Evolutionary conservation across 2,329 filamentous ascomycete genomes (phyloP).

Genomic region (Phialemoniopsis sp.): DNA sequence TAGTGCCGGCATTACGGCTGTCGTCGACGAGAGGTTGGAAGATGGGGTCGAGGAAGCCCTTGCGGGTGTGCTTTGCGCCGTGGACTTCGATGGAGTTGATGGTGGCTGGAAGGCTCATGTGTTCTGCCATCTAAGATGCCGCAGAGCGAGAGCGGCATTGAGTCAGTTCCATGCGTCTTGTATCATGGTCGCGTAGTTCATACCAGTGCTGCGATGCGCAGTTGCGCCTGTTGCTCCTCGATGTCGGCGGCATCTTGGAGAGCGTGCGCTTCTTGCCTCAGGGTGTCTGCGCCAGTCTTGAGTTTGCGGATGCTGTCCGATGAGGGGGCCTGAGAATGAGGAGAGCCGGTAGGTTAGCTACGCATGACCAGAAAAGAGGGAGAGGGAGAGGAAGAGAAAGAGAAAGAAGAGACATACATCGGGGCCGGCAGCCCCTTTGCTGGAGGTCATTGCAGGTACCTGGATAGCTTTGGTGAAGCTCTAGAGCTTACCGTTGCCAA

Average conservation of each 20-base stretch:
- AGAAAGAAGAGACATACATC: conserved; percentile 20
- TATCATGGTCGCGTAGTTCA: conserved; percentile 2
- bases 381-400: conserved; percentile 13
- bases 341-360: background rate
- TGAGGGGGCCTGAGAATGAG: conserved; percentile 15
- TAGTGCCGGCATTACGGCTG: conserved; percentile 64
- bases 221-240: conserved; percentile 32
- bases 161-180: conserved; percentile 7
- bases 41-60: conserved; percentile 75
- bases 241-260: conserved; percentile 7
- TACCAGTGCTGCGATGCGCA: conserved; percentile 30
- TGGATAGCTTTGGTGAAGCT: background rate
- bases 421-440: conserved; percentile 19
- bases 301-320: conserved; percentile 34
- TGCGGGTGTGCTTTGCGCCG: conserved; percentile 78
- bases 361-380: conserved; percentile 9
- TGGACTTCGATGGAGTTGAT: conserved; percentile 83
- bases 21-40: conserved; percentile 73
- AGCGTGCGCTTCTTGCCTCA: conserved; percentile 33
- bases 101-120: conserved; percentile 81
- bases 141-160: conserved; percentile 4
- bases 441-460: conserved; percentile 25
- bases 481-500: no score
- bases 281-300: conserved; percentile 27
- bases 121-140: conserved; percentile 62